These are phyloP conservation scores for Spizellomyces sp. DNA, from an alignment of 192 early-diverging fungal species.

Conservation along the genomic window DNA sequence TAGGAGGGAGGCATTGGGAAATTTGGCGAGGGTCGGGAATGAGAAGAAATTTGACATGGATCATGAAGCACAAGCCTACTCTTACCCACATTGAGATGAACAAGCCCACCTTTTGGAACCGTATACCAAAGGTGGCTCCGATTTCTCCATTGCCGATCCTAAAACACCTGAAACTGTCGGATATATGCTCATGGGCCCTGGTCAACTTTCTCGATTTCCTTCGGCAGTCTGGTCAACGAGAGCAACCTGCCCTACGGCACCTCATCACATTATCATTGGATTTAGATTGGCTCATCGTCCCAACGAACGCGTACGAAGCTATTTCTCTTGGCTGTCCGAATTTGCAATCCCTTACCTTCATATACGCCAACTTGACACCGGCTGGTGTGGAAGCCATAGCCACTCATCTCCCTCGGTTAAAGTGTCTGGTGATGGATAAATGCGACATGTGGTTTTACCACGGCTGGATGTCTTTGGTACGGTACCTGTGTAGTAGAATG, in stretches of 20 bases:
- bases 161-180: slow-evolving; percentile 2
- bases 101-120: not conserved
- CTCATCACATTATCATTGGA: not conserved
- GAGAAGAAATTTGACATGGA: slow-evolving; percentile 4
- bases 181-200: not conserved
- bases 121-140: not conserved
- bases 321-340: slow-evolving; percentile 1
- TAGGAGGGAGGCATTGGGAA: slow-evolving; percentile 1
- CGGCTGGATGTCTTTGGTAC: slow-evolving; percentile 1
- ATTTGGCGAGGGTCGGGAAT: slow-evolving; percentile 6
- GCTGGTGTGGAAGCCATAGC: not conserved
- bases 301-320: not conserved
- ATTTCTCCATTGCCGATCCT: not conserved
- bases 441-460: slow-evolving; percentile 7
- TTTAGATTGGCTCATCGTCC: slow-evolving; percentile 1
- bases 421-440: not conserved
- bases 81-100: not conserved
- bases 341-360: slow-evolving; percentile 7
- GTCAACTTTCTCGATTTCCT: not conserved
- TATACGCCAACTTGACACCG: slow-evolving; percentile 6
- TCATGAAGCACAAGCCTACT: not conserved
- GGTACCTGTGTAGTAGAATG: not conserved
- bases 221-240: not conserved
- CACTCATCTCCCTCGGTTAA: slow-evolving; percentile 1
- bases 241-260: not conserved